These are phyloP conservation scores for Kalmusia sp. DNA, from an alignment of 2,329 filamentous ascomycete species.

Conservation along the genomic window DNA sequence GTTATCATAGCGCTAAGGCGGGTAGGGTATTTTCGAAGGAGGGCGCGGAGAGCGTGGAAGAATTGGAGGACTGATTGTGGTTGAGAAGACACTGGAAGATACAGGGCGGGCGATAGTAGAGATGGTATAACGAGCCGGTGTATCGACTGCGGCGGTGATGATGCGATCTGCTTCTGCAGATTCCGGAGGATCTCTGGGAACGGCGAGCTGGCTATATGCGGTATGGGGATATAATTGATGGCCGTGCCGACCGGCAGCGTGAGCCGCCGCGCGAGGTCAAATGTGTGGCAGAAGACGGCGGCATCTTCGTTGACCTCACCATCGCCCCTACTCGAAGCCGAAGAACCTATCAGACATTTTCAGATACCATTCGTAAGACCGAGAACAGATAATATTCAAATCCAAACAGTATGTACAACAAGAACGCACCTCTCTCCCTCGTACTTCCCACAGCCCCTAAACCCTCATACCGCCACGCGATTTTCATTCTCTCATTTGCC, in stretches of 20 bases:
- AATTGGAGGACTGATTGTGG: constrained; percentile 81
- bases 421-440: constrained; percentile 70
- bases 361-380: constrained; percentile 18
- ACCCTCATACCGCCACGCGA: constrained; percentile 95
- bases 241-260: constrained; percentile 48
- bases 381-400: constrained; percentile 22
- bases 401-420: constrained; percentile 24
- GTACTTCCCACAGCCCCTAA: constrained; percentile 78
- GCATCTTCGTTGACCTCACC: constrained; percentile 58
- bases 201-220: constrained; percentile 66
- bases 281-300: constrained; percentile 57
- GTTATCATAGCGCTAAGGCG: constrained; percentile 77
- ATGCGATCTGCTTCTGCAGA: constrained; percentile 62
- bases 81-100: constrained; percentile 71
- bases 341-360: constrained; percentile 25
- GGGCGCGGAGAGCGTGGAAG: constrained; percentile 75
- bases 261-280: constrained; percentile 60
- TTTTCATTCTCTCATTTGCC: constrained; percentile 86
- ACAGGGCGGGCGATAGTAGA: constrained; percentile 85
- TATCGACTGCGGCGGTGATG: constrained; percentile 62
- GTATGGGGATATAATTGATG: constrained; percentile 61
- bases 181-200: constrained; percentile 72
- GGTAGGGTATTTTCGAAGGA: constrained; percentile 72
- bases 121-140: constrained; percentile 87
- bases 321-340: constrained; percentile 24